These are phyloP conservation scores for Thielaviopsis populi DNA, from an alignment of 2,329 filamentous ascomycete species.

Conservation along the genomic window DNA sequence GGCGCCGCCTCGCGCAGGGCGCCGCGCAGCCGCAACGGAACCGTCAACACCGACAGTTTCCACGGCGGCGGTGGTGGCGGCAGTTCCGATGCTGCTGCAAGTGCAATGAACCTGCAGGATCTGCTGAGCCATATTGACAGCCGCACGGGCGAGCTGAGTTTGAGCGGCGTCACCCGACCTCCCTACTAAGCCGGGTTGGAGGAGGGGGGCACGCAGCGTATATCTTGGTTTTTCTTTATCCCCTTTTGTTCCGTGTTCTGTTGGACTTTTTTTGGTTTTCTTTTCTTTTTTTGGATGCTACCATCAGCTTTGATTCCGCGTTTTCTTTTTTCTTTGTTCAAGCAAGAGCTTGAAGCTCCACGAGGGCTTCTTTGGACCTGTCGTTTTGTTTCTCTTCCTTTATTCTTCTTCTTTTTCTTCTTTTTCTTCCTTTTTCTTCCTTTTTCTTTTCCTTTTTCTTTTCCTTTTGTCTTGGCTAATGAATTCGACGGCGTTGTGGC, in stretches of 20 bases:
- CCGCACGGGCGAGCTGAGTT: slow-evolving; percentile 30
- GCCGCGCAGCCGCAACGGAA: slow-evolving; percentile 10
- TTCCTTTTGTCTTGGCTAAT: background rate
- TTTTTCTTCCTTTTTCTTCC: background rate
- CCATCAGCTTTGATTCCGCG: no score
- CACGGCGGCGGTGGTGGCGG: slow-evolving; percentile 14
- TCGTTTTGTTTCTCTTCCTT: background rate
- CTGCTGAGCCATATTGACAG: slow-evolving; percentile 38
- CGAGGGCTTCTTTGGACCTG: background rate
- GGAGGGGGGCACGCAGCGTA: background rate
- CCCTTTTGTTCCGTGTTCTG: no score
- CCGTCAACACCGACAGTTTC: slow-evolving; percentile 9
- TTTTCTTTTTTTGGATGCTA: background rate
- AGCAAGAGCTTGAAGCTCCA: no score
- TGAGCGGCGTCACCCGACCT: slow-evolving; percentile 34
- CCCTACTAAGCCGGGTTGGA: slow-evolving; percentile 31
- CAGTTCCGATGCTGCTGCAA: slow-evolving; percentile 12
- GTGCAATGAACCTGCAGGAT: slow-evolving; percentile 33
- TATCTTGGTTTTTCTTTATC: background rate
- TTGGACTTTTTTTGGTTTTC: background rate
- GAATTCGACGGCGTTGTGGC: background rate
- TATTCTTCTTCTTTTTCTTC: background rate
- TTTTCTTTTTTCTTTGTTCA: no score
- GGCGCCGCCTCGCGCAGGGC: slow-evolving; percentile 5
- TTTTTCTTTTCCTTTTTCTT: background rate